Base-by-base conservation (phyloP, 495 filamentous ascomycete species). In the Letharia lupina region DNA sequence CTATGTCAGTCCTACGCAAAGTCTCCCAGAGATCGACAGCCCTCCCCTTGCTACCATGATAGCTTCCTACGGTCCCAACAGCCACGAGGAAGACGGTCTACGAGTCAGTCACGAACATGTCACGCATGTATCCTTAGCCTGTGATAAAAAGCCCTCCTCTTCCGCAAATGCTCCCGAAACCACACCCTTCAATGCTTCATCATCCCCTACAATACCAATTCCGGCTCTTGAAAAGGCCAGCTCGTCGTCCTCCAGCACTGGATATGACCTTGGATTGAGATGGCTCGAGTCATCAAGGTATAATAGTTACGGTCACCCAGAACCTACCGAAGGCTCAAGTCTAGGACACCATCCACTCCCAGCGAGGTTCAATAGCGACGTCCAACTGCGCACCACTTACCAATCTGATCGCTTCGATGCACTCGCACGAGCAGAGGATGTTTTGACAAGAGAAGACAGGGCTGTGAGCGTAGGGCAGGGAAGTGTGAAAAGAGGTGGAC, bases 11-110 rank as follows among this genome's bases (percentile, higher is more conserved):
- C 4, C 52, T 2, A 18, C 31, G 15, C 52, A 12, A n/a, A 12
- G 33, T 2, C 52, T 64, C 7, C 48, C 40, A 57, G 40, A 58
- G 48, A 64, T 58, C 15, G 28, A 45, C 62, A 64, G 62, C 52
- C 40, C 41, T 4, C 52, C 62, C 9, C 23, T 56, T 0, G 40
- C 39, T 1, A 45, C 44, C 23, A 33, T 45, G 7, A 64, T 42
- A 1, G 42, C 23, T 15, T 10, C 33, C 12, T 37, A 15, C 16
- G 9, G 11, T 35, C 13, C 42, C 50, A 44, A 45, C 16, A 18
- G 58, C 0, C 0, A 35, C 9, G 15, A 35, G 4, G 2, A 56
- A 56, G 13, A 16, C 11, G 3, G 0, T 18, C 16, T 11, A 45
- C 23, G 31, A 35, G n/a, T 7, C 37, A 2, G 4, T 28, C 3